Evolutionary conservation across 768 basidiomycete genomes (phyloP), one percentile per base, ranked within the genome.

Genomic region (Lactarius psammicola): DNA sequence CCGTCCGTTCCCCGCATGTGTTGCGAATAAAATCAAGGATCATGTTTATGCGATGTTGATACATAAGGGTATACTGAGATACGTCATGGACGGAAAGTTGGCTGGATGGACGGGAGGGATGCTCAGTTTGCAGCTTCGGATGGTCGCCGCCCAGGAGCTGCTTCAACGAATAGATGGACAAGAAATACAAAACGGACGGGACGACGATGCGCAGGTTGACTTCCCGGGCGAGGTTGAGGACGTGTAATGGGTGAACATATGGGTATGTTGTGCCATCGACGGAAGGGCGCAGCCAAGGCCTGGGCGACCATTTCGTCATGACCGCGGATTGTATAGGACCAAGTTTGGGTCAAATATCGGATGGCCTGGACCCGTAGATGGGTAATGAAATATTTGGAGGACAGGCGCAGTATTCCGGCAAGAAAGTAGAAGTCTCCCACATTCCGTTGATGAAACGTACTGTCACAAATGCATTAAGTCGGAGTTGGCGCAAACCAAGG

Each of bases 341-440:
- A 87, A 1, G 80, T 83, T 62, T 78, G 72, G 17, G 78, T 72
- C 17, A 87, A 78, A 62, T 80, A 77, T 57, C 75, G 75, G 60
- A 86, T 81, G 40, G 82, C 82, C 65, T 82, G 78, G n/a, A 71
- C 70, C n/a, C 85, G 82, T 7, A 86, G 78, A 58, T 80, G 78
- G 7, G 75, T 70, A 38, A 87, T 80, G 70, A 86, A 82, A 63
- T 87, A 87, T 68, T 87, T 87, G 34, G 82, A 85, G 13, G 85
- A 72, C 15, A 87, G 75, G 23, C 85, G 84, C 18, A 87, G 75
- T 49, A 87, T 81, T 6, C 84, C 82, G 36, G 84, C 81, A n/a
- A 84, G 74, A 66, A 81, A 77, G 67, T 80, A 82, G 72, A 87
- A 87, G 67, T 86, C 83, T n/a, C 80, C 76, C 46, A 81, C 75